These are phyloP conservation scores for Edhazardia aedis DNA, from an alignment of 371 early-diverging fungal species.

Conservation along the genomic window DNA sequence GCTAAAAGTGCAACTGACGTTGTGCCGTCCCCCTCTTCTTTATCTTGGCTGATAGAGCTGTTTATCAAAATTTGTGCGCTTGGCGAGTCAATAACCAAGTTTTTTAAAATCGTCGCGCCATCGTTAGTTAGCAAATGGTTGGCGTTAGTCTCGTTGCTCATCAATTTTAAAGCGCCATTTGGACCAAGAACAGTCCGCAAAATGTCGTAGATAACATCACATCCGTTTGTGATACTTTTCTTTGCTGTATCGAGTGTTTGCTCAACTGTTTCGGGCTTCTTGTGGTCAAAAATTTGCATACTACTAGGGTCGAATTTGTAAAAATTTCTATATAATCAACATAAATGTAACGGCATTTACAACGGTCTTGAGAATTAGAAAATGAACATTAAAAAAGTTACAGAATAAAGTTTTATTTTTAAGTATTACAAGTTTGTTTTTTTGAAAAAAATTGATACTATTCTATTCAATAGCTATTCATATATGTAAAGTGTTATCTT, in stretches of 20 bases:
- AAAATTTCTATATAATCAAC: too few relatives aligned
- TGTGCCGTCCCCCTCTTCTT: conserved; percentile 98
- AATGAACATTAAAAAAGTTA: too few relatives aligned
- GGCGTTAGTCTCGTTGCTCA: not conserved
- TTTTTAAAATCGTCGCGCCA: conserved; percentile 95
- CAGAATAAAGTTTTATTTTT: too few relatives aligned
- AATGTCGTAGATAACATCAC: conserved; percentile 32
- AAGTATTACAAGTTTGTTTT: too few relatives aligned
- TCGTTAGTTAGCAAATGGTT: conserved; percentile 63
- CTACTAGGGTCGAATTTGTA: too few relatives aligned
- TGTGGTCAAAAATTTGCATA: conserved; percentile 32
- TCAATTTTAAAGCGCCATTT: conserved; percentile 19
- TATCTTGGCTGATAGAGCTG: conserved; percentile 92
- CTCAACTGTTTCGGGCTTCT: conserved; percentile 40
- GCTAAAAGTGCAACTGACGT: conserved; percentile 97
- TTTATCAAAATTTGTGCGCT: conserved; percentile 93
- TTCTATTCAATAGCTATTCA: too few relatives aligned
- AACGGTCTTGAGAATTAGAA: too few relatives aligned
- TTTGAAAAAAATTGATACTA: too few relatives aligned
- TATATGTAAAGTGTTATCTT: too few relatives aligned
- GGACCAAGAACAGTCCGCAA: conserved; percentile 46
- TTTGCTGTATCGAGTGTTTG: conserved; percentile 41
- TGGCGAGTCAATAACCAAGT: conserved; percentile 81
- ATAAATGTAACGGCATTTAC: too few relatives aligned
- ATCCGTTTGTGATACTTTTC: conserved; percentile 33